Evolutionary conservation across 2,329 filamentous ascomycete genomes (phyloP).

Genomic region (Xylariaceae sp.): DNA sequence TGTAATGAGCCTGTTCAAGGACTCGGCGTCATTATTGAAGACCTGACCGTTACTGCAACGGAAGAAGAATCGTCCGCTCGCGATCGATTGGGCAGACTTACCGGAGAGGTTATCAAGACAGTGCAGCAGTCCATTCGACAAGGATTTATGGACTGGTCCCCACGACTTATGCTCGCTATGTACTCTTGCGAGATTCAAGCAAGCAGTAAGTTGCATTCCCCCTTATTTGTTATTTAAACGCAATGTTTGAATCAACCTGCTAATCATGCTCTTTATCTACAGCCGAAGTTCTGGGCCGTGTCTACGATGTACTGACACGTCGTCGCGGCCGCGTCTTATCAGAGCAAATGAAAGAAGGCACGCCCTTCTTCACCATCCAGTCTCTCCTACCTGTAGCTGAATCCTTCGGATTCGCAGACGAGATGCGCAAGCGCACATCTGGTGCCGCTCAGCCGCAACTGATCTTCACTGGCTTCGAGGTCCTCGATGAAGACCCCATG

Average conservation of each 20-base stretch:
- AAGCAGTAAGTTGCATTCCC: slow-evolving; percentile 54
- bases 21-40: slow-evolving; percentile 83
- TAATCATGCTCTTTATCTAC: slow-evolving; percentile 17
- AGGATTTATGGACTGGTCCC: slow-evolving; percentile 92
- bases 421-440: slow-evolving; percentile 90
- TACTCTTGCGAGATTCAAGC: slow-evolving; percentile 98
- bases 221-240: neutral
- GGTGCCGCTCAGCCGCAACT: slow-evolving; percentile 90
- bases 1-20: slow-evolving; percentile 93
- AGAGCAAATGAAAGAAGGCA: slow-evolving; percentile 90
- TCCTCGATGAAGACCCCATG: slow-evolving; percentile 92
- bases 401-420: slow-evolving; percentile 92
- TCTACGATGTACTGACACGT: slow-evolving; percentile 96
- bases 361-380: slow-evolving; percentile 91
- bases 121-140: slow-evolving; percentile 76
- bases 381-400: slow-evolving; percentile 86
- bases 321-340: slow-evolving; percentile 83
- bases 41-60: slow-evolving; percentile 58
- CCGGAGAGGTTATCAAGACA: slow-evolving; percentile 87
- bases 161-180: slow-evolving; percentile 93
- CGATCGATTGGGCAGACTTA: slow-evolving; percentile 72
- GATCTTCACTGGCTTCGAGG: slow-evolving; percentile 86
- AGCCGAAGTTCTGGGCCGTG: slow-evolving; percentile 88
- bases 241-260: neutral
- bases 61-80: slow-evolving; percentile 49